These are phyloP conservation scores for Helotiales sp. DNA, from an alignment of 2,329 filamentous ascomycete genomes.

Conservation along the genomic window DNA sequence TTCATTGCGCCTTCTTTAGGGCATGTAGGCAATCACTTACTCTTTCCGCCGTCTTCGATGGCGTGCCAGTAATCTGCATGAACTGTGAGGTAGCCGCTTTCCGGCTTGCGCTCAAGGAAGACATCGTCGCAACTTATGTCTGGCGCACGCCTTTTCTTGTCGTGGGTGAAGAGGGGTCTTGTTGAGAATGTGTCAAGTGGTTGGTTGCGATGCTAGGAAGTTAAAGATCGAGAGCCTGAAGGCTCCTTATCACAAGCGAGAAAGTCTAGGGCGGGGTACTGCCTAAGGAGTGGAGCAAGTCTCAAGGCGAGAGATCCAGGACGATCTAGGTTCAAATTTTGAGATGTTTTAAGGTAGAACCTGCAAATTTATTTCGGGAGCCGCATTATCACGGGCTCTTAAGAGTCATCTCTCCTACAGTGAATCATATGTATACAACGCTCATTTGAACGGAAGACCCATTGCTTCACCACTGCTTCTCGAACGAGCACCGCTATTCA, in stretches of 20 bases:
- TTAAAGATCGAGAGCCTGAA: conserved; percentile 2
- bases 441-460: conserved; percentile 11
- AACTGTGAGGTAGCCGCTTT: conserved; percentile 30
- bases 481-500: conserved; percentile 16
- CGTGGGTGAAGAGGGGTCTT: not conserved
- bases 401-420: not conserved
- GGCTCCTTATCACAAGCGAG: conserved; percentile 14
- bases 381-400: not conserved
- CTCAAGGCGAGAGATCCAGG: no score
- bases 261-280: not conserved
- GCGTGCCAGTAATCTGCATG: conserved; percentile 34
- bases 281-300: not conserved
- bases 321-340: no score
- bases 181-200: not conserved
- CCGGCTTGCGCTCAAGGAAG: conserved; percentile 30
- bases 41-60: conserved; percentile 31
- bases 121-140: conserved; percentile 28
- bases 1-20: conserved; percentile 7
- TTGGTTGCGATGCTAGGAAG: not conserved
- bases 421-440: conserved; percentile 20
- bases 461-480: conserved; percentile 2
- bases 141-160: conserved; percentile 1
- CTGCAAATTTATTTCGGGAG: not conserved
- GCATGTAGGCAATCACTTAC: conserved; percentile 26
- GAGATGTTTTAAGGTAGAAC: no score